These are phyloP conservation scores for Fusarium robinianum DNA, from an alignment of 2,329 filamentous ascomycete species.

Conservation along the genomic window DNA sequence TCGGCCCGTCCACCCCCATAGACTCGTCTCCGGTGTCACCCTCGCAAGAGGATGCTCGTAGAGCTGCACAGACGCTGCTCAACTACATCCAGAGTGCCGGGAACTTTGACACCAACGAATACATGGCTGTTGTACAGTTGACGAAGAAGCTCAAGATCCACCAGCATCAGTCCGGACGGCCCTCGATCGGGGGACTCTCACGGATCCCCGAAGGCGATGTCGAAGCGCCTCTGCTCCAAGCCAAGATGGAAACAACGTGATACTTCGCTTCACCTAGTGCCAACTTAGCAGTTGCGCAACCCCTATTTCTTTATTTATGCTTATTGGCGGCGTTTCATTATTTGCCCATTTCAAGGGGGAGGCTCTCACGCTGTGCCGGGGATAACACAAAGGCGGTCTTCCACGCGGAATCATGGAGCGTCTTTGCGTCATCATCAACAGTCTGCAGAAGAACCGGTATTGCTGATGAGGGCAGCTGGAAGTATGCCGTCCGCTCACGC, in stretches of 20 bases:
- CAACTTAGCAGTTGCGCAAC: no score
- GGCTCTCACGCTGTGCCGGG: no score
- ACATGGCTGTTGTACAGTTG: slow-evolving; percentile 75
- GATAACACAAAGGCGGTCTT: not conserved
- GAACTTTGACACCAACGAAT: slow-evolving; percentile 77
- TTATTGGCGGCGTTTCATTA: slow-evolving; percentile 20
- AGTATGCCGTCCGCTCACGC: no score
- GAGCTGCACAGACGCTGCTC: slow-evolving; percentile 80
- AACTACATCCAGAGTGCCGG: slow-evolving; percentile 78
- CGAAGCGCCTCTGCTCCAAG: slow-evolving; percentile 47
- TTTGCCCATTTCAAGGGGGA: no score
- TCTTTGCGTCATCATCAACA: no score
- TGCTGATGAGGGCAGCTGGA: no score
- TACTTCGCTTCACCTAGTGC: not conserved
- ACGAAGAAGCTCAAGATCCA: slow-evolving; percentile 84
- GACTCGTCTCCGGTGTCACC: slow-evolving; percentile 67
- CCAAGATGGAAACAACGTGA: slow-evolving; percentile 41
- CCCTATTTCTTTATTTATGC: slow-evolving; percentile 15
- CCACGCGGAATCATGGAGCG: not conserved
- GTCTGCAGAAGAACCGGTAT: no score
- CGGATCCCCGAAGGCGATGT: slow-evolving; percentile 62
- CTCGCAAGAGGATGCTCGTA: slow-evolving; percentile 82
- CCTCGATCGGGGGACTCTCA: slow-evolving; percentile 54
- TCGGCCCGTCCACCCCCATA: slow-evolving; percentile 41
- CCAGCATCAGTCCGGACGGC: slow-evolving; percentile 46